phyloP scores from a whole-genome alignment of 192 early-diverging fungal genomes.

The Piromyces finnis region DNA sequence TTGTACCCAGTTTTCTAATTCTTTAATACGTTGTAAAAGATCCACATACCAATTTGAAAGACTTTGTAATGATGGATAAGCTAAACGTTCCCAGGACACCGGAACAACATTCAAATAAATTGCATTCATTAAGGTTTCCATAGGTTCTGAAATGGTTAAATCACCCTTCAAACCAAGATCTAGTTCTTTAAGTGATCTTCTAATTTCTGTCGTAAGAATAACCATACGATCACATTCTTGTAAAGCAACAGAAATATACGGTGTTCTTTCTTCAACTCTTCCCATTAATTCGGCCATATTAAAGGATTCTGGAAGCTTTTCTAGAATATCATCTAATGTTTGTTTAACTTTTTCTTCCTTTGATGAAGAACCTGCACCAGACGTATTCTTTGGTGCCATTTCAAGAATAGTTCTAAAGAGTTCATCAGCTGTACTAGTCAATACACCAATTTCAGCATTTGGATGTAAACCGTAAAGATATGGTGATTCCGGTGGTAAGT shows the following conservation, averaged over 20 bases:
- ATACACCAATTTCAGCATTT: slow-evolving; percentile 46
- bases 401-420: slow-evolving; percentile 49
- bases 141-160: slow-evolving; percentile 42
- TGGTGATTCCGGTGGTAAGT: slow-evolving; percentile 34
- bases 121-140: slow-evolving; percentile 42
- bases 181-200: slow-evolving; percentile 36
- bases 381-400: slow-evolving; percentile 42
- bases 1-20: slow-evolving; percentile 41
- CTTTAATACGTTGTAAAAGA: slow-evolving; percentile 40
- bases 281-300: slow-evolving; percentile 42
- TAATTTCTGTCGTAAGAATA: slow-evolving; percentile 36
- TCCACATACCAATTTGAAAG: slow-evolving; percentile 38
- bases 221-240: slow-evolving; percentile 47
- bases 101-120: slow-evolving; percentile 39
- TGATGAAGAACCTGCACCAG: slow-evolving; percentile 26
- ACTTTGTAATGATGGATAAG: slow-evolving; percentile 37
- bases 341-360: slow-evolving; percentile 46
- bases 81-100: slow-evolving; percentile 38
- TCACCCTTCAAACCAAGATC: slow-evolving; percentile 45
- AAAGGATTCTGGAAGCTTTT: slow-evolving; percentile 30
- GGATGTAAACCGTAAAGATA: slow-evolving; percentile 46
- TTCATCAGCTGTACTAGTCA: slow-evolving; percentile 40
- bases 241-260: slow-evolving; percentile 43
- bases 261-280: slow-evolving; percentile 41
- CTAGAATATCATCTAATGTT: slow-evolving; percentile 37